These are phyloP conservation scores for Apiospora koreana DNA, from an alignment of 2,329 filamentous ascomycete genomes.

Conservation along the genomic window DNA sequence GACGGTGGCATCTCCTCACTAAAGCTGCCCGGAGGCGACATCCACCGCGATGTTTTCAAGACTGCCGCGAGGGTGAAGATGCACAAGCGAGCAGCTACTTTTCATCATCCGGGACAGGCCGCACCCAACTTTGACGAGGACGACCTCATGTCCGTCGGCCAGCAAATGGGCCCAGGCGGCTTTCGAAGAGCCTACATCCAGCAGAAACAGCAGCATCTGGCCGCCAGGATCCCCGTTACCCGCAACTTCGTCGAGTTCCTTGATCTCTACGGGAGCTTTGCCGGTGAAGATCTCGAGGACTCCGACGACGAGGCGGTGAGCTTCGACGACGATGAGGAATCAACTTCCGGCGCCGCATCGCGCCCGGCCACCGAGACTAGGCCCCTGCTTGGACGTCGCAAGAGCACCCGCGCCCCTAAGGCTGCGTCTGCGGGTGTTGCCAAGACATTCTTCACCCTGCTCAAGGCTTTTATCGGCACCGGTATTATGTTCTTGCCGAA, in stretches of 20 bases:
- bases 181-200: slow-evolving; percentile 51
- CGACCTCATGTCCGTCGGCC: slow-evolving; percentile 31
- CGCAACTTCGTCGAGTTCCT: slow-evolving; percentile 75
- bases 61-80: slow-evolving; percentile 60
- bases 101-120: slow-evolving; percentile 60
- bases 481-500: slow-evolving; percentile 83
- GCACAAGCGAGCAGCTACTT: slow-evolving; percentile 63
- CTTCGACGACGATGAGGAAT: slow-evolving; percentile 52
- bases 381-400: slow-evolving; percentile 60
- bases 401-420: slow-evolving; percentile 46
- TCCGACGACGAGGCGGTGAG: slow-evolving; percentile 61
- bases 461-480: slow-evolving; percentile 79
- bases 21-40: slow-evolving; percentile 73
- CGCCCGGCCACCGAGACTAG: slow-evolving; percentile 47
- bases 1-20: slow-evolving; percentile 56
- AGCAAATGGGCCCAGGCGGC: slow-evolving; percentile 42
- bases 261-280: slow-evolving; percentile 75
- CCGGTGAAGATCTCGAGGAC: slow-evolving; percentile 67
- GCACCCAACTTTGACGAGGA: slow-evolving; percentile 36
- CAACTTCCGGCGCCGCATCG: slow-evolving; percentile 32
- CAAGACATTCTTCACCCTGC: slow-evolving; percentile 76
- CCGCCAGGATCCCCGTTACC: slow-evolving; percentile 57
- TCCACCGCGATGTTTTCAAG: slow-evolving; percentile 77
- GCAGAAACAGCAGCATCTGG: slow-evolving; percentile 36
- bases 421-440: slow-evolving; percentile 66